Evolutionary conservation across 805 yeast genomes (phyloP).

Genomic region (Starmerella gropengiesseri): DNA sequence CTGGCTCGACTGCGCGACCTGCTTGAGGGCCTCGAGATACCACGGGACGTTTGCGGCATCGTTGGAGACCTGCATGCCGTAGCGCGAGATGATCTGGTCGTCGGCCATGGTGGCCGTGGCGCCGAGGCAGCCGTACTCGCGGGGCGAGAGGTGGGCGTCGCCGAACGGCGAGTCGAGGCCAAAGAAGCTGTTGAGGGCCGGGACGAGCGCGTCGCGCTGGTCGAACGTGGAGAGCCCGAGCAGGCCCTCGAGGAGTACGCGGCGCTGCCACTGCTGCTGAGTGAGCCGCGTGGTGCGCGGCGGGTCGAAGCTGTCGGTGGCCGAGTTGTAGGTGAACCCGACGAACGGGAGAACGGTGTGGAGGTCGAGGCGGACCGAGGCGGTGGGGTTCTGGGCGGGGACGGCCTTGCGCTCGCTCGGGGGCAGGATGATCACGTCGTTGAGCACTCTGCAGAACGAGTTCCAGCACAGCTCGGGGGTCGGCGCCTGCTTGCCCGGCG

Average conservation of each 20-base stretch:
- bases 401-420: slow-evolving; percentile 8
- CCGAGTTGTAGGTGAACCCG: slow-evolving; percentile 21
- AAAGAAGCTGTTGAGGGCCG: slow-evolving; percentile 7
- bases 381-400: slow-evolving; percentile 1
- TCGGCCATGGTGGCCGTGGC: slow-evolving; percentile 30
- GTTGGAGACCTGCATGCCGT: slow-evolving; percentile 32
- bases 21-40: slow-evolving; percentile 49
- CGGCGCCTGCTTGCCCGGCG: not conserved
- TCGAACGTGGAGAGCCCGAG: slow-evolving; percentile 5
- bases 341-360: slow-evolving; percentile 21
- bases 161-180: not conserved
- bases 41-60: slow-evolving; percentile 40
- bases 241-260: slow-evolving; percentile 12
- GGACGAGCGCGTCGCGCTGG: slow-evolving; percentile 5
- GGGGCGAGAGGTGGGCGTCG: slow-evolving; percentile 12
- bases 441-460: slow-evolving; percentile 11
- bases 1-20: slow-evolving; percentile 39
- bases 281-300: slow-evolving; percentile 3
- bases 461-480: slow-evolving; percentile 6
- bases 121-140: slow-evolving; percentile 21
- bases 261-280: slow-evolving; percentile 8
- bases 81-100: slow-evolving; percentile 39
- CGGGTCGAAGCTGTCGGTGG: slow-evolving; percentile 12
- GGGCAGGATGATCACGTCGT: slow-evolving; percentile 9
- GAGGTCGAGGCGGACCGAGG: slow-evolving; percentile 11